phyloP scores from a whole-genome alignment of 257 asterid species.

The Henckelia pumila region DNA sequence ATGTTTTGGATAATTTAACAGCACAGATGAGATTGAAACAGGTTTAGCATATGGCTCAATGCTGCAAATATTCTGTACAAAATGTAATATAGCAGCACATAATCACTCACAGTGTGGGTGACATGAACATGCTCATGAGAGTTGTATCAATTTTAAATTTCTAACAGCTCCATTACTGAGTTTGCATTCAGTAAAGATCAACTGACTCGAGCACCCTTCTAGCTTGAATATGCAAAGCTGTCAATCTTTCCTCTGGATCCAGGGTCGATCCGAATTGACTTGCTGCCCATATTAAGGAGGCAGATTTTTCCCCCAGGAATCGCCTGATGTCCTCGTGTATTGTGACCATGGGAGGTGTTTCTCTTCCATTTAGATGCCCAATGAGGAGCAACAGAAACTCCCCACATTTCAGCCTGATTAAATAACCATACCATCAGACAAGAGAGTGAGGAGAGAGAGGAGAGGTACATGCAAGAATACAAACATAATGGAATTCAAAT shows the following conservation, averaged over 20 bases:
- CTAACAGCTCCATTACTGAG: conserved; percentile 13
- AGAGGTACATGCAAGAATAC: background rate
- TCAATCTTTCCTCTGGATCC: conserved; percentile 72
- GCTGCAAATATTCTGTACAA: conserved; percentile 24
- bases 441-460: background rate
- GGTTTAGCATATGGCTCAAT: conserved; percentile 18
- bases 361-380: conserved; percentile 85
- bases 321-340: conserved; percentile 77
- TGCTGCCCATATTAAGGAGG: conserved; percentile 96
- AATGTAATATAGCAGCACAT: conserved; percentile 3
- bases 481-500: conserved; percentile 3
- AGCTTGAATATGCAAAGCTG: conserved; percentile 85
- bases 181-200: conserved; percentile 60
- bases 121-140: conserved; percentile 2
- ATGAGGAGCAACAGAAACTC: conserved; percentile 86
- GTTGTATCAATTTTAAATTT: conserved; percentile 7
- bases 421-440: conserved; percentile 8
- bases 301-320: conserved; percentile 81
- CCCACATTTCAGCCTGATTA: conserved; percentile 84
- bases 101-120: conserved; percentile 17
- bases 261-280: conserved; percentile 85
- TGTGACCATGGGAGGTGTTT: conserved; percentile 76
- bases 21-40: conserved; percentile 45
- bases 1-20: conserved; percentile 56
- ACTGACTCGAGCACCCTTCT: conserved; percentile 80